These are phyloP conservation scores for Scheffersomyces amazonensis DNA, from an alignment of 805 yeast species.

Conservation along the genomic window DNA sequence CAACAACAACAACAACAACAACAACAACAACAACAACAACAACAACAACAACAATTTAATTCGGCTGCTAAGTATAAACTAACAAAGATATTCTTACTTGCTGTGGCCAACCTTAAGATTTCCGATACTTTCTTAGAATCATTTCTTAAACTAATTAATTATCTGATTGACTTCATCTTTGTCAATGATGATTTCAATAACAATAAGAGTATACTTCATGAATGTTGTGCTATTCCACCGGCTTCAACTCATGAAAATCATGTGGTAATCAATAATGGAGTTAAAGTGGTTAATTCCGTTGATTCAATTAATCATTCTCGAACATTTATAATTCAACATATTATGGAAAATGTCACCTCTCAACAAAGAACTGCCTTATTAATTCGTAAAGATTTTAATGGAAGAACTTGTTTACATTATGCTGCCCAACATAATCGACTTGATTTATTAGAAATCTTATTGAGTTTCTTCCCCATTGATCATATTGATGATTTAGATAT, in stretches of 20 bases:
- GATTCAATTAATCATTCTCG: conserved; percentile 39
- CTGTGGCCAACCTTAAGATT: conserved; percentile 63
- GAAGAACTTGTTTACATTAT: conserved; percentile 83
- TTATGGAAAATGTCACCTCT: conserved; percentile 20
- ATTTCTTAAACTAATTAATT: conserved; percentile 41
- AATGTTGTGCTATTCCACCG: conserved; percentile 46
- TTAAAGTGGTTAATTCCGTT: conserved; percentile 34
- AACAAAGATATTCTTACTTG: conserved; percentile 69
- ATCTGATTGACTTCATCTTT: conserved; percentile 56
- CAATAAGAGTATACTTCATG: conserved; percentile 73
- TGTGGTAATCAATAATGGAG: conserved; percentile 42
- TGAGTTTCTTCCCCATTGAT: conserved; percentile 32
- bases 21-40: background rate
- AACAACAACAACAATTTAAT: conserved; percentile 8
- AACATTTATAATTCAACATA: conserved; percentile 31
- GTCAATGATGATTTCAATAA: conserved; percentile 59
- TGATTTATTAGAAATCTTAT: conserved; percentile 41
- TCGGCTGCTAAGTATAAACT: conserved; percentile 27
- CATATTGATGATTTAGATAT: conserved; percentile 57
- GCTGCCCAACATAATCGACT: conserved; percentile 60
- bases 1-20: background rate
- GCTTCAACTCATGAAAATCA: conserved; percentile 32
- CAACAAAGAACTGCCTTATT: conserved; percentile 19
- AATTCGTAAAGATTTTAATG: conserved; percentile 56
- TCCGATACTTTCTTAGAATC: conserved; percentile 58